Evolutionary conservation across 768 basidiomycete genomes (phyloP), one percentile per base, ranked within the genome.

Genomic region (Panellus pusillus): DNA sequence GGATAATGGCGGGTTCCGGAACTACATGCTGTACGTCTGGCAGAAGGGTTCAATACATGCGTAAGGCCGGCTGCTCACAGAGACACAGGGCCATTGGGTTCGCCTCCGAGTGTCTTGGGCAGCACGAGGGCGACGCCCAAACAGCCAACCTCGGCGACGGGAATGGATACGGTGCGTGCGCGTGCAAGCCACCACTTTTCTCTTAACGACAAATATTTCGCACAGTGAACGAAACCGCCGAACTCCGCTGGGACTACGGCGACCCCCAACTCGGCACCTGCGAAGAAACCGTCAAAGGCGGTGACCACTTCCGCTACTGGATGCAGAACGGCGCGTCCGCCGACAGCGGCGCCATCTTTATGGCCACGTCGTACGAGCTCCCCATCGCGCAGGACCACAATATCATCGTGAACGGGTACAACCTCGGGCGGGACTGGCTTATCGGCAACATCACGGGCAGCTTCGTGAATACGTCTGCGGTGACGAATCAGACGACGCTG

Each of bases 241-340:
- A 87, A n/a, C 83, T 95, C 20, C 79, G 94, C 32, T 93, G 83
- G 80, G 81, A 93, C 65, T 98, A 91, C 66, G 84, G 83, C 8
- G 84, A 96, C 61, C 80, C 84, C 1, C 73, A 83, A 47, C 68
- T 94, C n/a, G 94, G 94, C 0, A 81, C 93, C 1, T 96, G 94
- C 70, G 72, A 80, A 61, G 93, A 97, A 70, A 89, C 91, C 2
- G 79, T 95, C 38, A 65, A 89, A 60, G 93, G 93, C 2, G 94
- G 94, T 6, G 80, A 89, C 64, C 93, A 97, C 65, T 82, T 93
- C 65, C 81, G 93, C 37, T 95, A 93, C 68, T 95, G 92, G 93
- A 69, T 77, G 6, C 93, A 95, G 71, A 78, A 90, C 54, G 92
- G 91, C 0, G 56, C 71, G 12, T 27, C 67, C 3, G 84, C 74